phyloP scores from a whole-genome alignment of 2,329 filamentous ascomycete species.

The Byssothecium circinans region DNA sequence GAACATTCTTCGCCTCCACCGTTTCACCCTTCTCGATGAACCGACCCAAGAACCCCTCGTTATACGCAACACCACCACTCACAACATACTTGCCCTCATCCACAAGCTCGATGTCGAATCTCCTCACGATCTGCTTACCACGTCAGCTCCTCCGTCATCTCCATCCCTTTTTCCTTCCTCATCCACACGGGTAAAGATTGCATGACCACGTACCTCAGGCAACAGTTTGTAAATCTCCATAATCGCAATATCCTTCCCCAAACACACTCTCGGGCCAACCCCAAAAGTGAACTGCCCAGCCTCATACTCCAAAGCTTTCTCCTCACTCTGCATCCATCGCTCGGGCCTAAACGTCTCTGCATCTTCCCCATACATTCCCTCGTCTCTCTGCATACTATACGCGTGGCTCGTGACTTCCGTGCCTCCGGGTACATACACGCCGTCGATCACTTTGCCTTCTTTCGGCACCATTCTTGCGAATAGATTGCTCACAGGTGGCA shows the following conservation, averaged over 20 bases:
- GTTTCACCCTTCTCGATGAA: neutral
- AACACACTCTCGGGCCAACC: conserved; percentile 28
- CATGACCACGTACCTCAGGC: conserved; percentile 30
- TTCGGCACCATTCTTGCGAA: conserved; percentile 49
- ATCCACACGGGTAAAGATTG: neutral
- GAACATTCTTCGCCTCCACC: neutral
- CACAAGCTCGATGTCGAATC: conserved; percentile 31
- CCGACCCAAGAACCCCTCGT: conserved; percentile 24
- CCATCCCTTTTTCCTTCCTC: neutral
- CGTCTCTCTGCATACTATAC: conserved; percentile 52
- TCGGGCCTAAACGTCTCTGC: conserved; percentile 47
- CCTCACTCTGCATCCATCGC: conserved; percentile 42
- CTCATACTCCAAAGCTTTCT: conserved; percentile 26
- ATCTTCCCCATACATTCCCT: conserved; percentile 45
- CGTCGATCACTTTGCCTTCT: conserved; percentile 42
- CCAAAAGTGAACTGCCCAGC: conserved; percentile 36
- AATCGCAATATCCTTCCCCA: conserved; percentile 36
- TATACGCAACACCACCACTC: conserved; percentile 35
- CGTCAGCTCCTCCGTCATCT: neutral
- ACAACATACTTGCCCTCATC: conserved; percentile 28
- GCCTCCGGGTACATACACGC: conserved; percentile 45
- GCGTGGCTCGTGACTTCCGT: conserved; percentile 53
- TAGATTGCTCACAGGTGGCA: conserved; percentile 55
- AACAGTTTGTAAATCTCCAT: conserved; percentile 38
- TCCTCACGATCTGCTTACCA: conserved; percentile 24